These are phyloP conservation scores for Daldinia decipiens DNA, from an alignment of 495 filamentous ascomycete genomes.

Conservation along the genomic window DNA sequence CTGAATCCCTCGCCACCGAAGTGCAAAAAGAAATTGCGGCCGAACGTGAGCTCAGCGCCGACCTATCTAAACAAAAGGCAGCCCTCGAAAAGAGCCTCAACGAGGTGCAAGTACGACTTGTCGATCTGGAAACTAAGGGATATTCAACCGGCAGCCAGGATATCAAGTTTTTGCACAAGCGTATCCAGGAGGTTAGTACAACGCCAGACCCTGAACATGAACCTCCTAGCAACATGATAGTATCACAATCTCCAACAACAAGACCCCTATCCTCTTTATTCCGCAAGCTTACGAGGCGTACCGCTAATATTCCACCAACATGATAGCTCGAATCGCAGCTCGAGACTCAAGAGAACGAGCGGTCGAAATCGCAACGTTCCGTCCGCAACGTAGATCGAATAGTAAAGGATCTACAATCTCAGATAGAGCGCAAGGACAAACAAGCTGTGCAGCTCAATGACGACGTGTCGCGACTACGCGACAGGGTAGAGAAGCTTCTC, in stretches of 20 bases:
- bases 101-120: constrained; percentile 87
- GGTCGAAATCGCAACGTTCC: constrained; percentile 81
- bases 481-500: constrained; percentile 89
- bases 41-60: constrained; percentile 84
- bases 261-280: constrained; percentile 35
- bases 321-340: constrained; percentile 88
- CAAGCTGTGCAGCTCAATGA: constrained; percentile 79
- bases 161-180: constrained; percentile 91
- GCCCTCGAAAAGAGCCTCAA: constrained; percentile 89
- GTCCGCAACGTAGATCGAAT: constrained; percentile 94
- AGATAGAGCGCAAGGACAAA: constrained; percentile 93
- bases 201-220: constrained; percentile 22
- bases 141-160: constrained; percentile 94
- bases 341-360: constrained; percentile 81
- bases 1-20: constrained; percentile 87
- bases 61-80: constrained; percentile 92
- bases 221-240: constrained; percentile 5
- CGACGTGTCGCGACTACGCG: constrained; percentile 82
- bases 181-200: constrained; percentile 89
- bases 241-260: constrained; percentile 17
- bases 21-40: constrained; percentile 94
- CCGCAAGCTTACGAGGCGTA: constrained; percentile 41
- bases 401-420: constrained; percentile 90
- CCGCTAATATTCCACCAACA: constrained; percentile 42
- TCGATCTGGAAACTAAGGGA: constrained; percentile 96